phyloP scores from a whole-genome alignment of 495 filamentous ascomycete species.

The Tuber brumale region DNA sequence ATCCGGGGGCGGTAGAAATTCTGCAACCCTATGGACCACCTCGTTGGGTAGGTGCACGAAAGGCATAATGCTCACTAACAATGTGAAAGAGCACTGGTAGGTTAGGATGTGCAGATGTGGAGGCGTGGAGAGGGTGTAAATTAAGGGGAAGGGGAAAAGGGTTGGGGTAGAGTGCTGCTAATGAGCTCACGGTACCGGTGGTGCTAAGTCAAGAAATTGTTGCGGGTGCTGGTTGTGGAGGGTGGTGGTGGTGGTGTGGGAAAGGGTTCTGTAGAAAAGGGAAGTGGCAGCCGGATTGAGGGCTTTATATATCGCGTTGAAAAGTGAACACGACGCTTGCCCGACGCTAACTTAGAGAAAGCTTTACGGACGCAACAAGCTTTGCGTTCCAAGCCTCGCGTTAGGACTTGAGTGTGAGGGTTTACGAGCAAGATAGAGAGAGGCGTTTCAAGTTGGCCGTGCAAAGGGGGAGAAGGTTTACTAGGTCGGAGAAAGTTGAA shows the following conservation, averaged over 20 bases:
- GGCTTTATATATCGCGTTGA: too few species aligned
- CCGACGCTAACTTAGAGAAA: not conserved
- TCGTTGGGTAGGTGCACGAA: not conserved
- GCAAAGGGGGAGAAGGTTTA: not conserved
- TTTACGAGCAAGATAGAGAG: not conserved
- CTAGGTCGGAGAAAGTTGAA: not conserved
- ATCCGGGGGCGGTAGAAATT: not conserved
- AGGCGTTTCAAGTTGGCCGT: not conserved
- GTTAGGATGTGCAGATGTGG: not conserved
- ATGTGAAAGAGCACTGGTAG: not conserved
- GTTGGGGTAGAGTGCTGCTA: not conserved
- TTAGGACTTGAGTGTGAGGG: not conserved
- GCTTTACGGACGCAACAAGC: not conserved
- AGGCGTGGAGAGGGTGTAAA: not conserved
- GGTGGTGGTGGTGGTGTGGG: not conserved
- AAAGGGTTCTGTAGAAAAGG: not conserved
- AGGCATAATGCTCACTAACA: not conserved
- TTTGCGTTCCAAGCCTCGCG: not conserved
- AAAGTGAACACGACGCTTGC: not conserved
- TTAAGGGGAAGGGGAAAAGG: not conserved
- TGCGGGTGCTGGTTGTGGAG: not conserved
- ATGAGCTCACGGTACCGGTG: not conserved
- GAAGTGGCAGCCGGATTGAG: not conserved
- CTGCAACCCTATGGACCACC: not conserved
- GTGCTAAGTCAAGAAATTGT: not conserved